Base-by-base conservation (phyloP, 257 asterid genomes). In the Dorcoceras hygrometricum region DNA sequence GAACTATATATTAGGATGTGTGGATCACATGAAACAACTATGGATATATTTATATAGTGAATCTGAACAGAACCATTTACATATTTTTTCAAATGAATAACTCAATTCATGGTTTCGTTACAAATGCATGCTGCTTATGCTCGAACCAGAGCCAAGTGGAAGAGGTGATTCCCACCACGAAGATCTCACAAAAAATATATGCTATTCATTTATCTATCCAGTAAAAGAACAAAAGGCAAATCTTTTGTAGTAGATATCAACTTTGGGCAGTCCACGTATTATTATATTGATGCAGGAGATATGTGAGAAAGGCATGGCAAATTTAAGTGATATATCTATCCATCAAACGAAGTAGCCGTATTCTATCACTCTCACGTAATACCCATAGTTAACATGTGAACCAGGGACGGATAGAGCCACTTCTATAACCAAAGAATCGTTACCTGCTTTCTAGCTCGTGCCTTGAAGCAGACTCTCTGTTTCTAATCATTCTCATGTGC, bases 361-460 rank as follows among this genome's bases (percentile, higher is more conserved):
- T 31, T 56, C 20, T 27, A 56, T 54, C 20, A 8, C 43, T 23
- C 2, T 23, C 48, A 31, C 58, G 31, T 22, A 9, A 31, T n/a
- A 31, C 32, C 31, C 34, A 23, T 54, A 18, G 23, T 61, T 16
- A 23, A 22, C 48, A 63, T 53, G 25, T 23, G 43, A 61, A 14
- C 69, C 43, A 53, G 51, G 19, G 19, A 53, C 25, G 24, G 54
- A 57, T 20, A 11, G 8, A 25, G 46, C n/a, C 26, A 19, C 23
- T n/a, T 19, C 51, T 4, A 39, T 16, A 5, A 26, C 31, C 54
- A 39, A 19, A 2, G 8, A 59, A 59, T 63, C 39, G 36, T 62
- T 27, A 71, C 75, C 75, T 71, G 75, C 60, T 71, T 71, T 56
- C 75, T 55, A 63, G 70, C 75, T 65, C 75, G 65, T 63, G 75